Evolutionary conservation across 805 yeast genomes (phyloP).

Genomic region (Wickerhamomyces strasburgensis): DNA sequence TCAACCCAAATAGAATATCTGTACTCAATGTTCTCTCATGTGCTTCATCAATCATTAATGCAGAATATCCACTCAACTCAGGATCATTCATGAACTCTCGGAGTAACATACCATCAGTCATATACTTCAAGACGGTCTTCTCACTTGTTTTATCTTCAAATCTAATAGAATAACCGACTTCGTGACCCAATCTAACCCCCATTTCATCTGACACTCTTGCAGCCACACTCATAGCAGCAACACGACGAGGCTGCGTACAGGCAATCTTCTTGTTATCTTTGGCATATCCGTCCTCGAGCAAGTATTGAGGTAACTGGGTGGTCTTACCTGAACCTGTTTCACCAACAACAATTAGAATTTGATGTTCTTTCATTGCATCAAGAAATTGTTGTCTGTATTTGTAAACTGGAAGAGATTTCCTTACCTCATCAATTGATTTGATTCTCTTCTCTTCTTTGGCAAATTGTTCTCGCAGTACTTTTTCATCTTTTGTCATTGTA

Average conservation of each 20-base stretch:
- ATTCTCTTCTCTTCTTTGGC: slow-evolving; percentile 30
- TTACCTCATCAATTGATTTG: slow-evolving; percentile 31
- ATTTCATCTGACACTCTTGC: slow-evolving; percentile 88
- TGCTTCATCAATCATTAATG: slow-evolving; percentile 93
- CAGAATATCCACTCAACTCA: slow-evolving; percentile 61
- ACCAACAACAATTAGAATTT: slow-evolving; percentile 72
- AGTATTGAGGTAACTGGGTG: slow-evolving; percentile 85
- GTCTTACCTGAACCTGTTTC: slow-evolving; percentile 96
- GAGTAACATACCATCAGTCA: slow-evolving; percentile 94
- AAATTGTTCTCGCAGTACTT: slow-evolving; percentile 30
- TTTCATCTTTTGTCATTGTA: slow-evolving; percentile 28
- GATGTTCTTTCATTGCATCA: slow-evolving; percentile 54
- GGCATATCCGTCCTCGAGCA: slow-evolving; percentile 78
- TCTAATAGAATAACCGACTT: slow-evolving; percentile 85
- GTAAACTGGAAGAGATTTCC: slow-evolving; percentile 74
- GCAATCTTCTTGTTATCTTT: slow-evolving; percentile 57
- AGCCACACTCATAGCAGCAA: slow-evolving; percentile 91
- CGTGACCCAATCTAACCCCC: slow-evolving; percentile 70
- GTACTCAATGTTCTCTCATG: slow-evolving; percentile 95
- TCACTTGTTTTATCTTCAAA: slow-evolving; percentile 75
- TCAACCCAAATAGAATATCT: slow-evolving; percentile 71
- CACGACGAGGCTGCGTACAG: slow-evolving; percentile 93
- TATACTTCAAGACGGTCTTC: slow-evolving; percentile 72
- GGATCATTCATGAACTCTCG: slow-evolving; percentile 82
- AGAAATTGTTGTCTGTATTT: slow-evolving; percentile 55